Evolutionary conservation across 2,329 filamentous ascomycete genomes (phyloP), one percentile per base, ranked within the genome.

Genomic region (Fusarium sp.): DNA sequence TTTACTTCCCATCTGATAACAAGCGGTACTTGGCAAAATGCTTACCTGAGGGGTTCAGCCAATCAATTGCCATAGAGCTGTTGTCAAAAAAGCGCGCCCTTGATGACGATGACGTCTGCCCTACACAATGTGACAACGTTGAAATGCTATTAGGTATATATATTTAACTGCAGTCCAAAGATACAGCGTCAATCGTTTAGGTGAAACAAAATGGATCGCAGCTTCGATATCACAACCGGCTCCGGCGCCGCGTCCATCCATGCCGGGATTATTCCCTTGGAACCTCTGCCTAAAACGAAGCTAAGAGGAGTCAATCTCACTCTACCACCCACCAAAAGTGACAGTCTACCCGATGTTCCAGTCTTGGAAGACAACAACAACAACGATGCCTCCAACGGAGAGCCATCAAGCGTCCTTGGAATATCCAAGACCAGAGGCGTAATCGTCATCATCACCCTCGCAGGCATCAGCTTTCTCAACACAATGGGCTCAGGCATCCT

Each of bases 401-500:
- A 9, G 4, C 24, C 12, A 14, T 7, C 8, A 3, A 20, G 13
- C 0, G 27, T 12, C 1, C 41, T 67, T 2, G 41, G 56, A 0
- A 65, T 71, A 5, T 70, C 68, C 12, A 71, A 64, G 7, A 52
- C 51, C 0, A 55, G 69, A 10, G 65, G 48, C 1, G 61, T 67
- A 0, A 57, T 57, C 0, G 68, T 67, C 7, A 71, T 71, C 1
- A 46, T 72, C 3, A 74, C 72, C 1, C 61, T 74, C 0, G 60
- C 72, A 1, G 64, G 68, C 1, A 71, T 70, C 13, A 72, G 70
- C 10, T 74, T 74, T 16, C 72, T 74, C 62, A 74, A 74, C 7
- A 74, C 72, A 1, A 74, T 74, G 68, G 73, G 73, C 14, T 74
- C 72, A 0, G 72, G 72, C 1, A 73, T 74, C 1, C 57, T 74